These are phyloP conservation scores for Clavispora fructus DNA, from an alignment of 805 yeast species.

Conservation along the genomic window DNA sequence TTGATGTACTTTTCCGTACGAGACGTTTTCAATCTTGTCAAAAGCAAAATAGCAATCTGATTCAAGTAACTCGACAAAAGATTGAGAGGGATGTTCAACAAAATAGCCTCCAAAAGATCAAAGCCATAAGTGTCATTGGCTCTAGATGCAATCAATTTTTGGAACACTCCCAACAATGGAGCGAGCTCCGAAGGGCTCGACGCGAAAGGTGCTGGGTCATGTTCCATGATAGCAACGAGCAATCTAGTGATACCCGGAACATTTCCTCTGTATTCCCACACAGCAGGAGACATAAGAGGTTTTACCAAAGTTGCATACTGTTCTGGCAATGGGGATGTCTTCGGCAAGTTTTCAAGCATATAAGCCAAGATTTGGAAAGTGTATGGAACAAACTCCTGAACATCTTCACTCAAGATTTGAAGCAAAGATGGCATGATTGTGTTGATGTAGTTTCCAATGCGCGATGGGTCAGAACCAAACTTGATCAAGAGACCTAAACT, in stretches of 20 bases:
- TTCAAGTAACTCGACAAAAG: slow-evolving; percentile 51
- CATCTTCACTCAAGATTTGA: slow-evolving; percentile 68
- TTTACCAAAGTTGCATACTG: slow-evolving; percentile 61
- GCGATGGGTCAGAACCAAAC: slow-evolving; percentile 27
- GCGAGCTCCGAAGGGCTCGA: slow-evolving; percentile 39
- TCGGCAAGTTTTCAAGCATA: slow-evolving; percentile 59
- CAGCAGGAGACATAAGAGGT: slow-evolving; percentile 82
- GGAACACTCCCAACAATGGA: slow-evolving; percentile 94
- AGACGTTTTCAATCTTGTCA: slow-evolving; percentile 75
- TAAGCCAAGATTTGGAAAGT: slow-evolving; percentile 85
- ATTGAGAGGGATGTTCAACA: slow-evolving; percentile 50
- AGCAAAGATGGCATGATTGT: slow-evolving; percentile 64
- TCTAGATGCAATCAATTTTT: slow-evolving; percentile 81
- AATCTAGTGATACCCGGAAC: slow-evolving; percentile 89
- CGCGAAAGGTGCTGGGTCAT: slow-evolving; percentile 39
- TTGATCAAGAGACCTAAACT: slow-evolving; percentile 73
- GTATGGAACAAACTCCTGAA: slow-evolving; percentile 92
- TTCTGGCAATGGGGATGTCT: slow-evolving; percentile 49
- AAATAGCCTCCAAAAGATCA: slow-evolving; percentile 70
- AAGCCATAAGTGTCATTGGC: slow-evolving; percentile 78
- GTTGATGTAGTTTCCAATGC: slow-evolving; percentile 30
- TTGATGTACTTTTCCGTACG: slow-evolving; percentile 79
- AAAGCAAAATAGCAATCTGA: slow-evolving; percentile 68
- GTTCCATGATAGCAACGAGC: slow-evolving; percentile 58
- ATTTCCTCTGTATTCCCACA: slow-evolving; percentile 92